Base-by-base conservation (phyloP, 2,329 filamentous ascomycete genomes). In the Chaetoscypha palmicola region DNA sequence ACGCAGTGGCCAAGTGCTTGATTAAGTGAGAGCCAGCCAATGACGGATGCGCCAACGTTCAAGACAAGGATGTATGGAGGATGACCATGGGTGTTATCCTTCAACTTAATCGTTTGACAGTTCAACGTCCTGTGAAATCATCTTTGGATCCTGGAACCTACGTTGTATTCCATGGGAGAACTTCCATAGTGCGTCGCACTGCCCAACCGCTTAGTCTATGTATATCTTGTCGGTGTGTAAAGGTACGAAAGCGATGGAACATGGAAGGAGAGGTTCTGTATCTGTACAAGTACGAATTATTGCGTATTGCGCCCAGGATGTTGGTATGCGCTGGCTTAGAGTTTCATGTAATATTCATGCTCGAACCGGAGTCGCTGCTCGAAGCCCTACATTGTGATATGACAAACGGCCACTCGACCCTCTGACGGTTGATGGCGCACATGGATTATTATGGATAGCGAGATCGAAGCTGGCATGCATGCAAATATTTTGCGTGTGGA, bases 281-380 rank as follows among this genome's bases (percentile, higher is more conserved):
- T 34, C n/a, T 10, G 14, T 34, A 19, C 17, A 16, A 4, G 9
- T n/a, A 17, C 10, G 4, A n/a, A 16, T 3, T 40, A 31, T 40
- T 31, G 38, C 19, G 16, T 50, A 43, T 49, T 51, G 48, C 47
- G 51, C 50, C 47, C 24, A 54, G 53, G 53, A 56, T 57, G 48
- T 43, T 50, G 48, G 49, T 52, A 58, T 59, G 58, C 57, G 58
- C 54, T 60, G 58, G 57, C 58, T 48, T 37, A 41, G 33, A 54
- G 57, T 60, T 58, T 60, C 57, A 58, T 57, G 50, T 57, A 48
- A 44, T 46, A 47, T 50, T 55, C 43, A 55, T 58, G 55, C 54
- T 51, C 46, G 47, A 47, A 53, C 46, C 49, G 12, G 14, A 9
- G 9, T 9, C 16, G 14, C 8, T n/a, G n/a, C n/a, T n/a, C n/a